Evolutionary conservation across 371 early-diverging fungal species (phyloP).

Genomic region (Mucor velutinosus): DNA sequence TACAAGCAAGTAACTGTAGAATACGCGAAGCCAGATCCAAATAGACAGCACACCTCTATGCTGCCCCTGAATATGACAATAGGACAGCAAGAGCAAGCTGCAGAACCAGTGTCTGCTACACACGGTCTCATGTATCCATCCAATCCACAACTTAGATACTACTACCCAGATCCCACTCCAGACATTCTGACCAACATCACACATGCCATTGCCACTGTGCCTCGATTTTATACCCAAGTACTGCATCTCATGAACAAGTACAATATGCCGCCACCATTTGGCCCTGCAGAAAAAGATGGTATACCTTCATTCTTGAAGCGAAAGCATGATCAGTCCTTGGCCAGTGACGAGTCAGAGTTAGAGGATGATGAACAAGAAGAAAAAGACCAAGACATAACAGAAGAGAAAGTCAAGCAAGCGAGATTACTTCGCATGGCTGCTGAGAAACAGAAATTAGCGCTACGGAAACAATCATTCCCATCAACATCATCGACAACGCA

Average conservation of each 20-base stretch:
- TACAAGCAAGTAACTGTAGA: conserved; percentile 42
- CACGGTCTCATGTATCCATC: conserved; percentile 41
- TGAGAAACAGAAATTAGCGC: conserved; percentile 24
- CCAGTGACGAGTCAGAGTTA: conserved; percentile 64
- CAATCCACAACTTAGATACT: conserved; percentile 52
- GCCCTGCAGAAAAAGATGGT: conserved; percentile 30
- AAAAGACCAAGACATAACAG: not conserved
- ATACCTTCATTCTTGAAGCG: conserved; percentile 35
- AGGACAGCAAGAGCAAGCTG: conserved; percentile 20
- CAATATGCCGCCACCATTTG: conserved; percentile 71
- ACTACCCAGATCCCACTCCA: conserved; percentile 59
- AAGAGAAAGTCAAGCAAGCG: conserved; percentile 24
- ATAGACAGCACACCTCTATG: conserved; percentile 3
- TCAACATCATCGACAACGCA: not conserved
- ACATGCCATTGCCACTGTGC: conserved; percentile 54
- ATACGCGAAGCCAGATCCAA: conserved; percentile 50
- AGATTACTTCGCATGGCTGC: conserved; percentile 24
- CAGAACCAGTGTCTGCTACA: conserved; percentile 15
- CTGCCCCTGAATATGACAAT: not conserved
- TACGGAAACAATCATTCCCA: not conserved
- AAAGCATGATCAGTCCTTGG: conserved; percentile 44
- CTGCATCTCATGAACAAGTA: conserved; percentile 76
- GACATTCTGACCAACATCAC: conserved; percentile 53
- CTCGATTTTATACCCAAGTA: conserved; percentile 65
- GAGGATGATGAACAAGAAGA: conserved; percentile 46